Evolutionary conservation across 2,329 filamentous ascomycete species (phyloP).

Genomic region (Corynespora cassiicola): DNA sequence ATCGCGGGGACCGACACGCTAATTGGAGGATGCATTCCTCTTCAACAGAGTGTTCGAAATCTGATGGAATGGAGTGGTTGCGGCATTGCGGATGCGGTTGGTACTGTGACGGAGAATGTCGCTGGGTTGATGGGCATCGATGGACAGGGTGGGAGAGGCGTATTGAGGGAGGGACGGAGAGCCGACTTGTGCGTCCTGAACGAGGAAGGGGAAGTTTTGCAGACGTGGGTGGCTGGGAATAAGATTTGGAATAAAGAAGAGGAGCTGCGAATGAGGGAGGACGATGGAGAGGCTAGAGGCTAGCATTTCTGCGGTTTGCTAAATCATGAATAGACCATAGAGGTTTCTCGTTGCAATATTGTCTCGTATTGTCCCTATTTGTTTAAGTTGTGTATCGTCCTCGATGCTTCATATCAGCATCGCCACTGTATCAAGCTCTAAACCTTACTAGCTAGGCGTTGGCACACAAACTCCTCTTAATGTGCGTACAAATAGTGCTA

Average conservation of each 20-base stretch:
- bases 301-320: no score
- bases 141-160: conserved; percentile 48
- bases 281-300: conserved; percentile 34
- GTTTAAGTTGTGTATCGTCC: no score
- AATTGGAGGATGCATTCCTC: conserved; percentile 59
- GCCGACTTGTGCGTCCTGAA: conserved; percentile 59
- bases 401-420: no score
- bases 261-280: conserved; percentile 28
- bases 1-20: conserved; percentile 62
- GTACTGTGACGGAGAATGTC: conserved; percentile 59
- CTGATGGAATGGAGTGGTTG: conserved; percentile 56
- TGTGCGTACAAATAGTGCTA: no score
- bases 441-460: no score
- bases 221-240: conserved; percentile 59
- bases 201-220: conserved; percentile 53
- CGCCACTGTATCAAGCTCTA: no score
- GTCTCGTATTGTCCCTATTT: no score
- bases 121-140: conserved; percentile 57
- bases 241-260: conserved; percentile 55
- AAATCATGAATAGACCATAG: no score
- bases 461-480: no score
- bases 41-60: conserved; percentile 60
- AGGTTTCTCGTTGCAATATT: no score
- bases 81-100: conserved; percentile 54
- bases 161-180: conserved; percentile 52